These are phyloP conservation scores for Eucalyptus brandiana DNA, from an alignment of 345 rosid species.

Conservation along the genomic window DNA sequence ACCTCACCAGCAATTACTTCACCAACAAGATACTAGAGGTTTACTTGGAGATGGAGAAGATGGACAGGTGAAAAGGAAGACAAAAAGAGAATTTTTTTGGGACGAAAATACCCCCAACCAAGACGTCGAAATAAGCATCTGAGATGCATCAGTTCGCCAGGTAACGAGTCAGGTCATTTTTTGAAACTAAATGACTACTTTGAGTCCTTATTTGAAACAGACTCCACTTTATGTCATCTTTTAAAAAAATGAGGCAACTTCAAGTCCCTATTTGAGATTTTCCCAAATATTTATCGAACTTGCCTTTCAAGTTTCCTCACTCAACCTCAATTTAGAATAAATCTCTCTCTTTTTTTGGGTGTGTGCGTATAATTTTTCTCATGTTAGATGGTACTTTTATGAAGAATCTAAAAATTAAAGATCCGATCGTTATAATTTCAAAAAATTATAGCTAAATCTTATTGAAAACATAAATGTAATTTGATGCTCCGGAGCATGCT, in stretches of 20 bases:
- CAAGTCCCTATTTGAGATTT: too few species aligned
- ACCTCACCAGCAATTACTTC: too few species aligned
- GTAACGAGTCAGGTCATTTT: rapidly evolving
- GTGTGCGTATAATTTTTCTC: neutral
- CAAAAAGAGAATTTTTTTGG: too few species aligned
- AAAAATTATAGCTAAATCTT: neutral
- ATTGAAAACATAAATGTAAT: neutral
- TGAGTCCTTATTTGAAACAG: rapidly evolving
- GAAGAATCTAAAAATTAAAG: too few species aligned
- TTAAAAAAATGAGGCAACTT: too few species aligned
- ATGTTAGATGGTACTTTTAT: neutral
- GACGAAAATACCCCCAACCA: too few species aligned
- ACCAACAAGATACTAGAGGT: too few species aligned
- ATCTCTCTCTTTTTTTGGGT: neutral
- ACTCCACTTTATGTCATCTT: too few species aligned
- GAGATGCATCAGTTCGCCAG: too few species aligned
- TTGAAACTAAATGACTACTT: too few species aligned
- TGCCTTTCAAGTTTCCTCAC: neutral
- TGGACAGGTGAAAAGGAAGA: too few species aligned
- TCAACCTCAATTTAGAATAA: neutral
- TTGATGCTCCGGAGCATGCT: neutral
- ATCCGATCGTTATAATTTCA: neutral
- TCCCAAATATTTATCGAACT: neutral
- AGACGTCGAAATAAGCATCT: rapidly evolving
- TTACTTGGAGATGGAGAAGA: too few species aligned